These are phyloP conservation scores for Primulina eburnea DNA, from an alignment of 257 asterid species.

Conservation along the genomic window DNA sequence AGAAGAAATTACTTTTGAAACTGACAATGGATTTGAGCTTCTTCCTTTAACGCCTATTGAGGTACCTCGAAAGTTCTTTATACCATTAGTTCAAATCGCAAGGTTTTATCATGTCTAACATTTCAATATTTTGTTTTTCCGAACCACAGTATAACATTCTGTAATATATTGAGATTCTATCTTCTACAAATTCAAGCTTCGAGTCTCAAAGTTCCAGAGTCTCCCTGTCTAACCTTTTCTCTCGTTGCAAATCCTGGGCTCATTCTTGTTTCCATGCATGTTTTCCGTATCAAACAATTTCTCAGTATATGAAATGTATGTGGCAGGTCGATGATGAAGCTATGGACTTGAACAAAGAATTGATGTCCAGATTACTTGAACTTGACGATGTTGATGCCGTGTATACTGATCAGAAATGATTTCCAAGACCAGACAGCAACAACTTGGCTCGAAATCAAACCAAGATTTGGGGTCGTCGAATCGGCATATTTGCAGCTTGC, in stretches of 20 bases:
- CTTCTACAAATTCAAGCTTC: too few species aligned
- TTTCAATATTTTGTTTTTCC: not conserved
- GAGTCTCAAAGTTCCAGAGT: too few species aligned
- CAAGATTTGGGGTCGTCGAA: conserved; percentile 19
- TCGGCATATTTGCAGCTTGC: not conserved
- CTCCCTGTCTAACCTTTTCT: not conserved
- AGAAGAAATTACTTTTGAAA: conserved; percentile 71
- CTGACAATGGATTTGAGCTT: conserved; percentile 86
- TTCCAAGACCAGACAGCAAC: not conserved
- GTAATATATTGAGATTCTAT: too few species aligned
- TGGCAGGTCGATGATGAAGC: conserved; percentile 92
- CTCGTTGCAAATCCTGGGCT: not conserved
- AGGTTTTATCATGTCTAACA: not conserved
- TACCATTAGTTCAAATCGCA: not conserved
- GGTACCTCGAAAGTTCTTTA: conserved; percentile 43
- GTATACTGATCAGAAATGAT: conserved; percentile 73
- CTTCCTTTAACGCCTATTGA: conserved; percentile 59
- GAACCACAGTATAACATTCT: not conserved
- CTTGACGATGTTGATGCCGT: conserved; percentile 95
- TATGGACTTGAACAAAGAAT: conserved; percentile 83
- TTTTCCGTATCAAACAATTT: not conserved
- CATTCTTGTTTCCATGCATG: not conserved
- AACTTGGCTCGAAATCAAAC: conserved; percentile 1
- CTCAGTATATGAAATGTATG: not conserved
- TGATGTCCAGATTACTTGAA: conserved; percentile 72